Percentiles rank a stretch among this genome's conserved stretches.
Conservation (phyloP, 208 protist genomes). For the Crithidia fasciculata region DNA sequence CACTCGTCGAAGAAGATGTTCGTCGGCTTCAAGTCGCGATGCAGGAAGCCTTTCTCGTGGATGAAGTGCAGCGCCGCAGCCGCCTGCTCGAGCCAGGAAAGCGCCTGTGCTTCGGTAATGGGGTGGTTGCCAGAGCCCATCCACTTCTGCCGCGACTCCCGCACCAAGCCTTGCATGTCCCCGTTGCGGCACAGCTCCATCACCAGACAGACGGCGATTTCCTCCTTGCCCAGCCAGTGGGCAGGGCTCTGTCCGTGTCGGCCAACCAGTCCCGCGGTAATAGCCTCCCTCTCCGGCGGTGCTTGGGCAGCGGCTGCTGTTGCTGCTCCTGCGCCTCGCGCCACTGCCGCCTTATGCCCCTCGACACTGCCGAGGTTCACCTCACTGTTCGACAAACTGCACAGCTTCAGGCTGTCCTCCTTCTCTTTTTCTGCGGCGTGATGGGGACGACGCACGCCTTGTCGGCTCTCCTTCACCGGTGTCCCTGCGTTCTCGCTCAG, state of each 20-base stretch:
- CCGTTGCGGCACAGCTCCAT: conserved; percentile 89
- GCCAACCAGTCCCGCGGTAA: not conserved
- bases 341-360: not conserved
- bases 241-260: not conserved
- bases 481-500: conserved; percentile 19
- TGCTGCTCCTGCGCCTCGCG: too few species aligned
- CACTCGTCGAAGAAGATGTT: conserved; percentile 91
- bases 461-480: conserved; percentile 12
- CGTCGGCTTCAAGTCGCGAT: conserved; percentile 91
- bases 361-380: conserved; percentile 3
- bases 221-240: conserved; percentile 38
- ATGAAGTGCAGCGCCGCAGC: conserved; percentile 80
- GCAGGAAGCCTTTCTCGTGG: conserved; percentile 82
- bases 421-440: not conserved
- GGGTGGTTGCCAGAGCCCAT: conserved; percentile 76
- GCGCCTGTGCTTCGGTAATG: conserved; percentile 59
- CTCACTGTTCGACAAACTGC: conserved; percentile 37
- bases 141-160: conserved; percentile 62
- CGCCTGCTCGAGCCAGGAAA: conserved; percentile 85
- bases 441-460: not conserved
- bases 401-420: conserved; percentile 23
- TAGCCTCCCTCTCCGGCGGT: too few species aligned
- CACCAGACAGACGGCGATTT: conserved; percentile 83
- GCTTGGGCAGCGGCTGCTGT: too few species aligned
- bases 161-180: conserved; percentile 71